Percentiles rank a stretch among this genome's conserved stretches.
Evolutionary conservation across 129 eudicot species (phyloP).

Genomic region (Silybum marianum): DNA sequence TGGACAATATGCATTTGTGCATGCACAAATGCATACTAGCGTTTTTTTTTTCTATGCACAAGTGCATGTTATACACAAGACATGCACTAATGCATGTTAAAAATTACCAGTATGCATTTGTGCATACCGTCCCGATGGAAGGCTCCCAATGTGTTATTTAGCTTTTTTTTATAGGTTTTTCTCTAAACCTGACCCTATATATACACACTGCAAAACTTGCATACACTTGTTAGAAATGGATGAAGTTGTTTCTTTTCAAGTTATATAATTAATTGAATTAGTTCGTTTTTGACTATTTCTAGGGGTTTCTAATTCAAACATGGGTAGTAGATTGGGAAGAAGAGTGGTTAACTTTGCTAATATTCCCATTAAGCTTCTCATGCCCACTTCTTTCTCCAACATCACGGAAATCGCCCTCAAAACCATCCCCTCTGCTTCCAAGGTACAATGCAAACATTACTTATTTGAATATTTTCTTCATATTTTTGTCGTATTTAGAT

Average conservation of each 20-base stretch:
- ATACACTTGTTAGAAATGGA: not conserved
- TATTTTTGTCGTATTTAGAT: not conserved
- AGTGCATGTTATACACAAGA: no score
- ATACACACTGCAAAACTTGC: not conserved
- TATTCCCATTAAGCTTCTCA: slow-evolving; percentile 84
- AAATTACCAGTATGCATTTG: no score
- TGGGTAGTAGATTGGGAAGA: slow-evolving; percentile 86
- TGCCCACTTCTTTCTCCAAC: slow-evolving; percentile 88
- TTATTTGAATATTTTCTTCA: not conserved
- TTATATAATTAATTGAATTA: not conserved
- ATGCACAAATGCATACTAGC: no score
- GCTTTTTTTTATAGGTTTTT: no score
- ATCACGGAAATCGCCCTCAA: slow-evolving; percentile 90
- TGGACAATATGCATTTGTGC: no score
- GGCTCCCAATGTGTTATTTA: no score
- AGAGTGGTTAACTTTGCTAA: slow-evolving; percentile 83
- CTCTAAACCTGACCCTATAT: no score
- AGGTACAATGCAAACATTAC: slow-evolving; percentile 47
- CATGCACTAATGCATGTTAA: no score
- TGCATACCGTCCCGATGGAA: no score
- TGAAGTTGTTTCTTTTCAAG: not conserved
- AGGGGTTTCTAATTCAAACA: slow-evolving; percentile 32
- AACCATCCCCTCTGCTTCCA: slow-evolving; percentile 94
- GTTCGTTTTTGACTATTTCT: not conserved
- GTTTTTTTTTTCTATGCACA: no score